These are phyloP conservation scores for Huntiella abstrusa DNA, from an alignment of 2,329 filamentous ascomycete genomes.

Conservation along the genomic window DNA sequence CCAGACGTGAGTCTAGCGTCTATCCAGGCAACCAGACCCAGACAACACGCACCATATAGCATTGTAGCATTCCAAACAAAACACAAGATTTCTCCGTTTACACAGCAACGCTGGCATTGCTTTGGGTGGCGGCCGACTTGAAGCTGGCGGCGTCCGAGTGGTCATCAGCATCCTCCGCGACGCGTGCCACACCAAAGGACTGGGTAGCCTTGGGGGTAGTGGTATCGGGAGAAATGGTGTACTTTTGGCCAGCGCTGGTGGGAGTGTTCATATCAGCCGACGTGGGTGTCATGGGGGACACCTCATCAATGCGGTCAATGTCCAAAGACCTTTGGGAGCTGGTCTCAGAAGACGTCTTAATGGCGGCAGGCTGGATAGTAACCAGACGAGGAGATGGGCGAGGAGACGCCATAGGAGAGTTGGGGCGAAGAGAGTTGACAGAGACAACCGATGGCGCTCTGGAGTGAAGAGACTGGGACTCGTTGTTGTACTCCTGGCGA, in stretches of 20 bases:
- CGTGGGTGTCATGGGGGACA: conserved; percentile 5
- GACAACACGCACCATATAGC: too few species aligned
- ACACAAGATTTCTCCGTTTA: not conserved
- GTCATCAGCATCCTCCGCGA: not conserved
- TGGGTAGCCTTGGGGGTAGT: conserved; percentile 8
- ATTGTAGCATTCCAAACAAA: not conserved
- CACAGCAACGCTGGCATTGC: conserved; percentile 6
- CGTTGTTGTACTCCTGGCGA: conserved; percentile 25
- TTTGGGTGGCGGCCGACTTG: conserved; percentile 11
- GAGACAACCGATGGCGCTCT: conserved; percentile 5
- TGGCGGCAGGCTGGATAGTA: not conserved
- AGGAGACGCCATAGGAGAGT: not conserved
- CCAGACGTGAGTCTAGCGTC: not conserved
- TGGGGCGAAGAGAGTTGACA: conserved; percentile 2
- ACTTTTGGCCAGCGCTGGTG: conserved; percentile 3
- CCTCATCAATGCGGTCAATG: conserved; percentile 4
- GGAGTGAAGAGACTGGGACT: conserved; percentile 3
- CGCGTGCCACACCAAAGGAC: not conserved
- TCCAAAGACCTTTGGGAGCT: conserved; percentile 2
- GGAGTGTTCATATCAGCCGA: conserved; percentile 5
- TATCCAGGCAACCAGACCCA: too few species aligned
- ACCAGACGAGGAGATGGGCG: not conserved
- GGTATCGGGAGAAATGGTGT: conserved; percentile 5
- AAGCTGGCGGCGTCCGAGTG: conserved; percentile 9
- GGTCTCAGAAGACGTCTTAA: not conserved